Percentiles rank a stretch among this genome's conserved stretches.
Conservation (phyloP, 768 basidiomycete species). For the Lactarius psammicola region DNA sequence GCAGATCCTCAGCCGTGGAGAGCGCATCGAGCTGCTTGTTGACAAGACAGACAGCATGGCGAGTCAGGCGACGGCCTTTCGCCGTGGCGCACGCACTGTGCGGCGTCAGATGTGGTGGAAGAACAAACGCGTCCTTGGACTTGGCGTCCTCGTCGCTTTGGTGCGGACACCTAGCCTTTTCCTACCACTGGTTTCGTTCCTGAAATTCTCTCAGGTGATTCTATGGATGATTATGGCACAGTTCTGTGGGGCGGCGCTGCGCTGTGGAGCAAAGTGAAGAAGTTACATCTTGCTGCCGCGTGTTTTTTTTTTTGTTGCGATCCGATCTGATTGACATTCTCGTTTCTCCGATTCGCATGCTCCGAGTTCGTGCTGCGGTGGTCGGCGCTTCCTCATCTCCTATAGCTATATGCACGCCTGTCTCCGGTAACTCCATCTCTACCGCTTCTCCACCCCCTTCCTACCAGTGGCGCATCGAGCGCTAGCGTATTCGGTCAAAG, state of each 20-base stretch:
- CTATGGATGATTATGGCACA: slow-evolving; percentile 84
- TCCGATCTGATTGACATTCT: slow-evolving; percentile 20
- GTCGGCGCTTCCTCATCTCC: slow-evolving; percentile 15
- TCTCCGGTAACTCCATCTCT: slow-evolving; percentile 9
- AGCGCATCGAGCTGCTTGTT: slow-evolving; percentile 91
- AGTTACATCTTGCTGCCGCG: background rate
- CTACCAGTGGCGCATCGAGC: slow-evolving; percentile 17
- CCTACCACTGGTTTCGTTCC: slow-evolving; percentile 6
- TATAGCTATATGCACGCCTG: slow-evolving; percentile 15
- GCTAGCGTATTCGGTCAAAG: background rate
- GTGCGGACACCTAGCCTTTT: slow-evolving; percentile 41
- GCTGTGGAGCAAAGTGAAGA: slow-evolving; percentile 47
- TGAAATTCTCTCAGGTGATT: slow-evolving; percentile 49
- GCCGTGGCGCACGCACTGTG: slow-evolving; percentile 81
- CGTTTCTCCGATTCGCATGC: slow-evolving; percentile 11
- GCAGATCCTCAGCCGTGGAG: slow-evolving; percentile 90
- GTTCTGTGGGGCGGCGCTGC: slow-evolving; percentile 83
- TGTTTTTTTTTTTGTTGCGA: slow-evolving; percentile 8
- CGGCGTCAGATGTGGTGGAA: slow-evolving; percentile 90
- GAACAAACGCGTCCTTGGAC: slow-evolving; percentile 64
- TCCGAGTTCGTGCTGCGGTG: slow-evolving; percentile 1
- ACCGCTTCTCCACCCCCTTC: background rate
- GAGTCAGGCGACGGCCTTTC: slow-evolving; percentile 89
- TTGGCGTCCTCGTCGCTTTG: slow-evolving; percentile 70
- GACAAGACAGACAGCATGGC: slow-evolving; percentile 98